Percentiles rank a stretch among this genome's conserved stretches.
Evolutionary conservation across 1,139 yeast genomes (phyloP).

Genomic region (Yamadazyma songkhlaensis): DNA sequence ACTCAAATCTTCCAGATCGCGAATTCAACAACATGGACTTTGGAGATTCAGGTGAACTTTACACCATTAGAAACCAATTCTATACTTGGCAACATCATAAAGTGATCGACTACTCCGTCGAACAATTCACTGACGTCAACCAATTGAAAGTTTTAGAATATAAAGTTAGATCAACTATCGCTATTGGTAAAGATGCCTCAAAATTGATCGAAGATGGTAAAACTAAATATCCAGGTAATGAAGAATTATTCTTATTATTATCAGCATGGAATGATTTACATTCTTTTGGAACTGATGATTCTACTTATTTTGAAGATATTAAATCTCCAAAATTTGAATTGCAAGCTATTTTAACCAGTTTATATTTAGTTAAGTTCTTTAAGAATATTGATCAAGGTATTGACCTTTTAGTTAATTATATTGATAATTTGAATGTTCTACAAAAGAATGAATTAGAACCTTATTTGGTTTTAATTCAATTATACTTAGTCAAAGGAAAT

Average conservation of each 20-base stretch:
- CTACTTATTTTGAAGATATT: constrained; percentile 39
- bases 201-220: constrained; percentile 37
- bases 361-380: constrained; percentile 39
- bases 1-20: background rate
- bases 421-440: constrained; percentile 17
- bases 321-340: constrained; percentile 32
- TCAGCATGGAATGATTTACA: constrained; percentile 44
- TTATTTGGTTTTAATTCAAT: constrained; percentile 41
- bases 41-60: constrained; percentile 42
- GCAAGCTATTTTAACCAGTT: constrained; percentile 42
- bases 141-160: constrained; percentile 41
- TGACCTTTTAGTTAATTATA: constrained; percentile 24
- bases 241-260: constrained; percentile 36
- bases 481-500: constrained; percentile 40
- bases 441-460: constrained; percentile 41
- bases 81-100: constrained; percentile 44
- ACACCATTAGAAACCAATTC: constrained; percentile 45
- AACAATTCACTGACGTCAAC: constrained; percentile 34
- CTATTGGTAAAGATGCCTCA: constrained; percentile 41
- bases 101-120: constrained; percentile 31
- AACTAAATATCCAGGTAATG: constrained; percentile 34
- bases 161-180: constrained; percentile 42
- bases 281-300: constrained; percentile 40
- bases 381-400: constrained; percentile 43
- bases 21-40: constrained; percentile 28